These are phyloP conservation scores for Aspergillus sp. DNA, from an alignment of 2,329 filamentous ascomycete species.

Conservation along the genomic window DNA sequence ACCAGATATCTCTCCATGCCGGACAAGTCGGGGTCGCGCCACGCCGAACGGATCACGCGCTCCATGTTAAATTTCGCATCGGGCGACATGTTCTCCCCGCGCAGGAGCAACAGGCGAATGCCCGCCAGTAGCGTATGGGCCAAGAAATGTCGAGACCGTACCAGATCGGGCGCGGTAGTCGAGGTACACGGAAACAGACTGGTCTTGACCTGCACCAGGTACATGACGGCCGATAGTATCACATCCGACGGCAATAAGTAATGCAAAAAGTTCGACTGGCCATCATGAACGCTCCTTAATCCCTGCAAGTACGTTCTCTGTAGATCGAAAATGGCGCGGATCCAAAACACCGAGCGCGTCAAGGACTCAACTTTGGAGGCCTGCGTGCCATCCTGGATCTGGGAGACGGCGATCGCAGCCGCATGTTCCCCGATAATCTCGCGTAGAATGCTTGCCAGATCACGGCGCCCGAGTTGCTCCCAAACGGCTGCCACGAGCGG, in stretches of 20 bases:
- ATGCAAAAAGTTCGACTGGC: slow-evolving; percentile 28
- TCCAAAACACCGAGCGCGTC: slow-evolving; percentile 33
- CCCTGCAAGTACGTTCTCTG: slow-evolving; percentile 36
- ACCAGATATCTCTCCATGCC: slow-evolving; percentile 33
- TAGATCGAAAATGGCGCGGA: slow-evolving; percentile 37
- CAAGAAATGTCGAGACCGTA: slow-evolving; percentile 20
- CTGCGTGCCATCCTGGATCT: slow-evolving; percentile 21
- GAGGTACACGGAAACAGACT: slow-evolving; percentile 30
- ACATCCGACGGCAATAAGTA: slow-evolving; percentile 32
- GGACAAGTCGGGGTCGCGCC: slow-evolving; percentile 33
- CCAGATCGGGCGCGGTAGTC: slow-evolving; percentile 20
- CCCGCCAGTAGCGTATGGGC: slow-evolving; percentile 34
- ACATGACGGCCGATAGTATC: slow-evolving; percentile 35
- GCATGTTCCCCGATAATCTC: slow-evolving; percentile 39
- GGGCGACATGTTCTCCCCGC: slow-evolving; percentile 25
- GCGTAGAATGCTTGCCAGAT: slow-evolving; percentile 33
- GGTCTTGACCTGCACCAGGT: slow-evolving; percentile 32
- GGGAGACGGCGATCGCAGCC: slow-evolving; percentile 25
- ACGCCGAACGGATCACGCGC: slow-evolving; percentile 31
- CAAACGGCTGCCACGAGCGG: slow-evolving; percentile 35
- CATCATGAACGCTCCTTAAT: slow-evolving; percentile 25
- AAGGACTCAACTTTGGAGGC: slow-evolving; percentile 23
- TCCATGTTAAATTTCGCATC: slow-evolving; percentile 31
- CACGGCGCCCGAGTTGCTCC: slow-evolving; percentile 34
- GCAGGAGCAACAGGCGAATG: slow-evolving; percentile 32